Percentiles rank a stretch among this genome's conserved stretches.
Conservation (phyloP, 345 rosid genomes). For the Corymbia maculata region DNA sequence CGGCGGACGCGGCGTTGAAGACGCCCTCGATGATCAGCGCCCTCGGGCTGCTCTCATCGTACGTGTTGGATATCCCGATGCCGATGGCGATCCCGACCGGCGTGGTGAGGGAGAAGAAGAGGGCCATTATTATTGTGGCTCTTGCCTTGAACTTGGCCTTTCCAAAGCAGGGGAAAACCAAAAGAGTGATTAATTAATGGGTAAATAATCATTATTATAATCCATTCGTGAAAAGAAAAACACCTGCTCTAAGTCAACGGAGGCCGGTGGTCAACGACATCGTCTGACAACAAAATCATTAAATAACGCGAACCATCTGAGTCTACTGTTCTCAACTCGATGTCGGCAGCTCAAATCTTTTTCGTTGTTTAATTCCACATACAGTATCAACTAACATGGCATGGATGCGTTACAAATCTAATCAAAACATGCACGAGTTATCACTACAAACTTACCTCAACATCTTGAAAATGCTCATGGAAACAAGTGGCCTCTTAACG, state of each 20-base stretch:
- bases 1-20: slow-evolving; percentile 56
- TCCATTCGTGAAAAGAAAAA: neutral
- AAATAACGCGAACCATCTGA: no score
- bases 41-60: slow-evolving; percentile 39
- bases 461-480: neutral
- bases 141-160: slow-evolving; percentile 1
- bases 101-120: slow-evolving; percentile 51
- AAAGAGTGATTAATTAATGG: neutral
- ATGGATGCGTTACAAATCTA: neutral
- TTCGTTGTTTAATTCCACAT: neutral
- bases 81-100: slow-evolving; percentile 59
- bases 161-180: neutral
- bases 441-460: fast-evolving
- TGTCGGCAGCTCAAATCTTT: neutral
- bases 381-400: neutral
- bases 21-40: slow-evolving; percentile 49
- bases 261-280: neutral
- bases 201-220: neutral
- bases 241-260: neutral
- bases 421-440: fast-evolving
- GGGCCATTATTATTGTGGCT: slow-evolving; percentile 25
- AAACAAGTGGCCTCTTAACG: neutral
- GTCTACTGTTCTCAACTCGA: neutral
- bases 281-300: neutral
- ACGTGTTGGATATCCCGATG: slow-evolving; percentile 29